A percentile compares a stretch with the other conserved stretches of the same genome.
phyloP scores from a whole-genome alignment of 495 filamentous ascomycete species.

The Neurospora sp. region DNA sequence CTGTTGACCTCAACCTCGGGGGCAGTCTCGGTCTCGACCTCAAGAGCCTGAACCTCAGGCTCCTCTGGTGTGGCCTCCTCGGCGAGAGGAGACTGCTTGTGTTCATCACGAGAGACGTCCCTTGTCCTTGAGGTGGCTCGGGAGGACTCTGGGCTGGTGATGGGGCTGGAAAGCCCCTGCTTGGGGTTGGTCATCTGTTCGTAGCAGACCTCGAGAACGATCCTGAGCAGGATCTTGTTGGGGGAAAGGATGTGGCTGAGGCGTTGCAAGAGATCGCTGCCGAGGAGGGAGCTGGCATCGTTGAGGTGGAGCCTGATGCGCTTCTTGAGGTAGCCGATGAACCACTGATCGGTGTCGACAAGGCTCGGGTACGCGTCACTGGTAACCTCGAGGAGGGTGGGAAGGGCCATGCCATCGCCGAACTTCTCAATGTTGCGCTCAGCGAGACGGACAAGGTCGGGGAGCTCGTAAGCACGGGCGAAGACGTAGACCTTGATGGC shows the following conservation, averaged over 20 bases:
- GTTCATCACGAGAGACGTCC: neutral
- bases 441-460: conserved; percentile 23
- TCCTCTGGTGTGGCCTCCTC: neutral
- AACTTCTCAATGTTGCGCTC: conserved; percentile 20
- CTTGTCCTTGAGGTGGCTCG: conserved; percentile 7
- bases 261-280: conserved; percentile 18
- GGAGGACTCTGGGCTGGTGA: conserved; percentile 10
- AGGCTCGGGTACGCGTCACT: conserved; percentile 21
- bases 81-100: neutral
- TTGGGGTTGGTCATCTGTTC: conserved; percentile 13
- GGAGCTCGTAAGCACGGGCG: conserved; percentile 22
- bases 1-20: neutral
- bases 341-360: conserved; percentile 22
- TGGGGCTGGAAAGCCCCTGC: conserved; percentile 2
- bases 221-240: conserved; percentile 21
- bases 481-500: conserved; percentile 23
- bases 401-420: conserved; percentile 19
- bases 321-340: conserved; percentile 22
- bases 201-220: conserved; percentile 26
- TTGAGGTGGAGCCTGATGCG: conserved; percentile 22
- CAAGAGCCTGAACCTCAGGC: neutral
- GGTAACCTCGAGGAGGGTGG: conserved; percentile 20
- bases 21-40: conserved; percentile 2
- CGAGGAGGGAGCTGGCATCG: conserved; percentile 18
- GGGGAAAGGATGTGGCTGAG: conserved; percentile 27